These are phyloP conservation scores for Sutorius australiensis DNA, from an alignment of 768 basidiomycete species.

Conservation along the genomic window DNA sequence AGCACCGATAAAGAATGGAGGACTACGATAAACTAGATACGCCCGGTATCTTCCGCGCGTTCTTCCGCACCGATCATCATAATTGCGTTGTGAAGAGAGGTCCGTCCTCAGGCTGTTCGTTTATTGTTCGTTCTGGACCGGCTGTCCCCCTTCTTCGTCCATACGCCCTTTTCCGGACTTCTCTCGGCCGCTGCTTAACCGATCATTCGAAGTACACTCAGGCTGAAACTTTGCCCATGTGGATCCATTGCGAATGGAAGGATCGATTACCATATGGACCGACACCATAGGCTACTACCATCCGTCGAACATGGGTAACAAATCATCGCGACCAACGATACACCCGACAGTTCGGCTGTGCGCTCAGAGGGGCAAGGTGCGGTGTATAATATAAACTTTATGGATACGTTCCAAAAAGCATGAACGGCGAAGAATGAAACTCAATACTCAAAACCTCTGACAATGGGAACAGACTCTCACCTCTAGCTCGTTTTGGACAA, in stretches of 20 bases:
- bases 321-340: constrained; percentile 6
- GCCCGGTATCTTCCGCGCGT: constrained; percentile 21
- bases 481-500: constrained; percentile 14
- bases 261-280: constrained; percentile 18
- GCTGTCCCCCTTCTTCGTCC: constrained; percentile 12
- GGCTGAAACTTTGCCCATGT: constrained; percentile 23
- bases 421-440: constrained; percentile 6
- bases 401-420: not conserved
- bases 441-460: constrained; percentile 19
- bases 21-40: not conserved
- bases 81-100: not conserved
- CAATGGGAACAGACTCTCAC: constrained; percentile 17
- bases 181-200: constrained; percentile 23
- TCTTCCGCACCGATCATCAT: constrained; percentile 11
- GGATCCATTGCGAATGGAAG: constrained; percentile 22
- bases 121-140: constrained; percentile 12
- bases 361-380: not conserved
- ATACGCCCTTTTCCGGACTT: constrained; percentile 18
- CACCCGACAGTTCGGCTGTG: constrained; percentile 4
- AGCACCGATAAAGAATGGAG: not conserved
- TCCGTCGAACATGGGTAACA: constrained; percentile 11
- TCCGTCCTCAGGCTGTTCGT: constrained; percentile 1
- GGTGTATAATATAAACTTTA: constrained; percentile 1
- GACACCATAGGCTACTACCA: constrained; percentile 6
- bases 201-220: constrained; percentile 14